These are phyloP conservation scores for Heteromeles arbutifolia DNA, from an alignment of 306 rosid species.

Conservation along the genomic window DNA sequence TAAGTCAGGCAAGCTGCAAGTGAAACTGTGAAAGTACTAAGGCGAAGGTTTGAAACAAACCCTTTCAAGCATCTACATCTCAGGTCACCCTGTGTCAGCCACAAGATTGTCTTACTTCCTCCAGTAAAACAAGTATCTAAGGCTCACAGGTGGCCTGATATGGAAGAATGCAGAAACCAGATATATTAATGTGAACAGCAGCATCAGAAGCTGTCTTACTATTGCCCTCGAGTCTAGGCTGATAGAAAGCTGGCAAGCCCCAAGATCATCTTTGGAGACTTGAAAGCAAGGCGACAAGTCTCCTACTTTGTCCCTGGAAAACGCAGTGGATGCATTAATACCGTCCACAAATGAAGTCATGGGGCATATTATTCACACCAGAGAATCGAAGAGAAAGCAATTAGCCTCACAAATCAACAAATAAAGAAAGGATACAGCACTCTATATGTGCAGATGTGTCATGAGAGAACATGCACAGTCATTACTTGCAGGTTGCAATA, in stretches of 20 bases:
- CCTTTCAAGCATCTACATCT: conserved; percentile 32
- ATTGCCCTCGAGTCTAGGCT: conserved; percentile 32
- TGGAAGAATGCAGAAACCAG: conserved; percentile 40
- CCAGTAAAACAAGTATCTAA: conserved; percentile 39
- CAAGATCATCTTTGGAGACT: conserved; percentile 44
- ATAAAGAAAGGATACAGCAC: background rate
- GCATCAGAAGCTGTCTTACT: conserved; percentile 31
- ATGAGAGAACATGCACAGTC: conserved; percentile 3
- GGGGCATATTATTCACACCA: conserved; percentile 21
- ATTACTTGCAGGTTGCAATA: conserved; percentile 3
- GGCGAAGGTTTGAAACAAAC: conserved; percentile 22
- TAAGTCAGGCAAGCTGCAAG: conserved; percentile 12
- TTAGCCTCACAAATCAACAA: background rate
- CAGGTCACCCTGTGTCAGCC: conserved; percentile 39
- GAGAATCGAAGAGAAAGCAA: conserved; percentile 8
- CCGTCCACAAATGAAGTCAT: conserved; percentile 31
- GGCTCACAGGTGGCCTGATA: conserved; percentile 49
- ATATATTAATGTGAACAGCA: conserved; percentile 22
- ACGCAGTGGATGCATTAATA: conserved; percentile 58
- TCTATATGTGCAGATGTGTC: background rate
- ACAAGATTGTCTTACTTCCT: conserved; percentile 38
- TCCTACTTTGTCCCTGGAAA: conserved; percentile 67
- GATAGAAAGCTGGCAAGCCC: conserved; percentile 36
- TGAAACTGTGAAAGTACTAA: conserved; percentile 6
- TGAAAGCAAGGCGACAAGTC: conserved; percentile 55